phyloP scores from a whole-genome alignment of 495 filamentous ascomycete species.

The Viridothelium virens region DNA sequence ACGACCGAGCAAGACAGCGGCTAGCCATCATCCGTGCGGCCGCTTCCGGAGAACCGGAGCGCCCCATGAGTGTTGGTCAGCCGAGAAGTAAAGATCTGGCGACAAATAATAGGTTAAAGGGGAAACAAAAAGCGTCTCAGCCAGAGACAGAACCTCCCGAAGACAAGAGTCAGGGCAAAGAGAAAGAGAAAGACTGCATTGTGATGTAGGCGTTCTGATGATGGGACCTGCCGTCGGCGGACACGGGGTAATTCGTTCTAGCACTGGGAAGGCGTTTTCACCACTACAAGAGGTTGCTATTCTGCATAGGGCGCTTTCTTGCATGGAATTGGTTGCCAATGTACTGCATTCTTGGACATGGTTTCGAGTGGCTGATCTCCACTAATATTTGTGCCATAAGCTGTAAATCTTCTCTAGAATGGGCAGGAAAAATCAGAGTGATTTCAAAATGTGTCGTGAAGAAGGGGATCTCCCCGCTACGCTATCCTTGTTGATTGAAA shows the following conservation, averaged over 20 bases:
- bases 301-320: neutral
- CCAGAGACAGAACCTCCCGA: neutral
- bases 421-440: neutral
- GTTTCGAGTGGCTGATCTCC: neutral
- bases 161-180: neutral
- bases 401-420: neutral
- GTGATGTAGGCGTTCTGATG: constrained; percentile 9
- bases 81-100: constrained; percentile 27
- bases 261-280: neutral
- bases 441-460: neutral
- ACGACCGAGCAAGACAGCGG: constrained; percentile 77
- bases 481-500: too few relatives aligned
- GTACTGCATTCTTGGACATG: neutral
- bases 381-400: neutral
- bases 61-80: constrained; percentile 24
- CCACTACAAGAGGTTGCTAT: neutral
- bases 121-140: neutral
- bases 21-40: constrained; percentile 81
- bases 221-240: neutral
- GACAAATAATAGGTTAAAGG: constrained; percentile 5
- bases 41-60: constrained; percentile 55
- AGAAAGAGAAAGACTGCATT: constrained; percentile 14
- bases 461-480: too few relatives aligned
- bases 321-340: neutral
- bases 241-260: neutral